Evolutionary conservation across 169 alveolate species (phyloP), one percentile per base, ranked within the genome.

Genomic region (Cryptosporidium felis): DNA sequence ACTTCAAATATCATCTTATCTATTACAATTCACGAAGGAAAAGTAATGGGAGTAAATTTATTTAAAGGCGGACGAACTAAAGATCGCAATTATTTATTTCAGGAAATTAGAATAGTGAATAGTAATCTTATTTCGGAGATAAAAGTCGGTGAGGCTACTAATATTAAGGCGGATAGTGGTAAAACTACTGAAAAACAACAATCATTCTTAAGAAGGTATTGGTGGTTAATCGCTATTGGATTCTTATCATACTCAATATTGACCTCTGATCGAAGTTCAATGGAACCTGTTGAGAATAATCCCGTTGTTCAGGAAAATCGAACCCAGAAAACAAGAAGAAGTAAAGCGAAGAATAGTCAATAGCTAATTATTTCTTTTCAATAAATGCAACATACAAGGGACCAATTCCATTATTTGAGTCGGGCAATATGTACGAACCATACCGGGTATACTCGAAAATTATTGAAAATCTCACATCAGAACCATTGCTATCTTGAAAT

Each of bases 391-490:
- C n/a, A 18, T 53, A 74, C 5, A 74, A 14, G 5, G 85, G 85
- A 26, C 85, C 85, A n/a, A 56, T 38, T 47, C 85, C 85, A 53
- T 56, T 36, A 47, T 74, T 74, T 53, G 38, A 26, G 40, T 74
- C 85, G 32, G 85, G 85, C 9, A 74, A 59, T 5, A 74, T 74
- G 18, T 74, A 74, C 36, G 85, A 60, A 34, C 85, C 85, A 74
- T 38, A 53, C 56, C 40, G 51, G 16, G 85, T 41, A 53, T 74
- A 74, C 45, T 74, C 85, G 12, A 74, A 34, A 1, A 53, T 53
- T 44, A n/a, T 44, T 44, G 0, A 14, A 14, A 14, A n/a, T 44
- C 12, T 14, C 51, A 14, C 51, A 44, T 14, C 51, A 44, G n/a
- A 44, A 14, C 51, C 51, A 44, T 44, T 5, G 14, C 6, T 26